Base-by-base conservation (phyloP, 1,284 basidiomycete species). In the Bjerkandera adusta region DNA sequence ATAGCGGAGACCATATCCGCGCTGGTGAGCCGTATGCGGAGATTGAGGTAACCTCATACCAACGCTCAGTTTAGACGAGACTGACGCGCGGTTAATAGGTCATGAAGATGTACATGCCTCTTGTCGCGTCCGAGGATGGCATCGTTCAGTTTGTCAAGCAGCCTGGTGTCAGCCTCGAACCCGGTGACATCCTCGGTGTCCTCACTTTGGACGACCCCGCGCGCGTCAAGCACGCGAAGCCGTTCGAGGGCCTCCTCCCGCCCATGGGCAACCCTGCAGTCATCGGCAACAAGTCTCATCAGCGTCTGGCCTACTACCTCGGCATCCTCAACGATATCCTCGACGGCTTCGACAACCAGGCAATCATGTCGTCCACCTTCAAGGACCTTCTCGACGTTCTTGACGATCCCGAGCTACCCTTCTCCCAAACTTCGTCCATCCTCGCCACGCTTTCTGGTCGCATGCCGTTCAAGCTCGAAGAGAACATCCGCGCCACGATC, bases 101-200 rank as follows among this genome's bases (percentile, higher is more conserved):
- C 57, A 97, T 97, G 94, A 97, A 97, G 75, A 97, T 97, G 94
- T 95, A 95, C 69, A 96, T 97, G 94, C 92, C 93, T 12, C 83
- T 99, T 49, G 85, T 93, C 47, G 93, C 95, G n/a, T 81, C 89
- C 3, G 97, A 99, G 68, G 92, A 96, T 65, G 97, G 97, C 65
- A 80, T 90, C 38, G 85, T 92, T n/a, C 92, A 95, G 62, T 89
- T 99, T 64, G 93, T 99, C 68, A 99, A 98, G 74, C 94, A 98
- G 64, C 92, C 96, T 43, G 97, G 97, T 58, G 90, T 96, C 60
- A 93, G 92, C 55, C 82, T 99, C 49, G 90, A 92, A 58, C 92
- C 95, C n/a, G 97, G 97, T 39, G 97, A 98, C 67, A 94, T 99
- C 53, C 84, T 99, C 51, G 97, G 97, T 72, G 96, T 99, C 64